Conservation (phyloP, 1,284 basidiomycete species). For the Trichosporon coremiiforme region DNA sequence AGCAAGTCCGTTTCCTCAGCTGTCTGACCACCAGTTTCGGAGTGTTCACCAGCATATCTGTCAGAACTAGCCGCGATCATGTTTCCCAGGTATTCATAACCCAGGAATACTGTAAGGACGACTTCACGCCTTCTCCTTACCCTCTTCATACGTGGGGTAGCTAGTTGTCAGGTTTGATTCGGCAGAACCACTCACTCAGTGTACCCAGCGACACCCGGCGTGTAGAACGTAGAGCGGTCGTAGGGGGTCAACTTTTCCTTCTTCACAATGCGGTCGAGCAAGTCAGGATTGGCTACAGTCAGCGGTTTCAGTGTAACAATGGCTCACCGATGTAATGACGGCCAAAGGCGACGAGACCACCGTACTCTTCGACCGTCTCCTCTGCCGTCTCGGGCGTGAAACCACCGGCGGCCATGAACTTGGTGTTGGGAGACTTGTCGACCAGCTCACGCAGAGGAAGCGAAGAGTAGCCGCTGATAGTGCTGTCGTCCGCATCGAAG, state of each 20-base stretch:
- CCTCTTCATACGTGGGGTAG: too few relatives aligned
- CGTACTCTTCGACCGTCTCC: conserved; percentile 49
- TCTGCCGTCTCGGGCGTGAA: conserved; percentile 46
- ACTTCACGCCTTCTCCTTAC: too few relatives aligned
- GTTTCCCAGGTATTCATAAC: too few relatives aligned
- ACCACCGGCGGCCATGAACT: conserved; percentile 62
- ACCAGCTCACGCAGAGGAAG: conserved; percentile 36
- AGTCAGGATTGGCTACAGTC: conserved; percentile 59
- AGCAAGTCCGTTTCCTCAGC: too few relatives aligned
- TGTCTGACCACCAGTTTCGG: too few relatives aligned
- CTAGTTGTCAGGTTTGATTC: too few relatives aligned
- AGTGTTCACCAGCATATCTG: too few relatives aligned
- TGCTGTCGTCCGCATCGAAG: conserved; percentile 25
- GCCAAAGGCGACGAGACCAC: conserved; percentile 60
- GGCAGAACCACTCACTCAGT: conserved; percentile 34
- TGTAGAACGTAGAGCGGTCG: conserved; percentile 46
- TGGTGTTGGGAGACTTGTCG: conserved; percentile 30
- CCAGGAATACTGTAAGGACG: too few relatives aligned
- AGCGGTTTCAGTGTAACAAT: background rate
- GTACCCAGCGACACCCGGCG: conserved; percentile 36
- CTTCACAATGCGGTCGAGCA: conserved; percentile 59
- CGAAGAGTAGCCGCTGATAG: conserved; percentile 30
- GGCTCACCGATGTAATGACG: conserved; percentile 59
- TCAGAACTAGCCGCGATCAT: too few relatives aligned
- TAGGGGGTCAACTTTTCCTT: conserved; percentile 47